These are phyloP conservation scores for Aspergillus leporis DNA, from an alignment of 495 filamentous ascomycete species.

Conservation along the genomic window DNA sequence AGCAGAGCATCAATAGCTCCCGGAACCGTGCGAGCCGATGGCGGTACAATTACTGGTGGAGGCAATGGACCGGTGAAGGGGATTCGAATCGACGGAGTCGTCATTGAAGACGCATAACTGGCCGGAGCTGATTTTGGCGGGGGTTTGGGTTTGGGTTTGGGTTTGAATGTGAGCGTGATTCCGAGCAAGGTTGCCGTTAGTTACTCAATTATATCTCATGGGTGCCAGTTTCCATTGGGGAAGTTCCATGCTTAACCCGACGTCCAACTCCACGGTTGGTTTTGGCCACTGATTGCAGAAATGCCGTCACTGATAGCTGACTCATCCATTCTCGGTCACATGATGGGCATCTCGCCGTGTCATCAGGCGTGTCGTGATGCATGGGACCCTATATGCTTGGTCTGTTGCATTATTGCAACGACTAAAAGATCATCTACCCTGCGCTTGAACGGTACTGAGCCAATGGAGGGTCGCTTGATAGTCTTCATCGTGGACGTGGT, in stretches of 20 bases:
- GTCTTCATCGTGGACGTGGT: not conserved
- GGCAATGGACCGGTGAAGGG: constrained; percentile 86
- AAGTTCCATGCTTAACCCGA: no score
- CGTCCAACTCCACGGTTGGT: no score
- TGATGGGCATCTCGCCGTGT: no score
- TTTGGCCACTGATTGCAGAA: no score
- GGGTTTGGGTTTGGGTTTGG: no score
- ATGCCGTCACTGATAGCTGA: constrained; percentile 3
- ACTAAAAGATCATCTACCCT: not conserved
- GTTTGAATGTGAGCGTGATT: not conserved
- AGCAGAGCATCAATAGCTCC: constrained; percentile 77
- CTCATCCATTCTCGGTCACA: not conserved
- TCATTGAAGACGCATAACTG: constrained; percentile 51
- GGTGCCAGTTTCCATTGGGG: not conserved
- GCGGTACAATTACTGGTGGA: constrained; percentile 72
- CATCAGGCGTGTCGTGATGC: not conserved
- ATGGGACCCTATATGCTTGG: not conserved
- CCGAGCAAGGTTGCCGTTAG: not conserved
- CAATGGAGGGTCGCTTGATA: not conserved
- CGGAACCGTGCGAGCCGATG: constrained; percentile 62
- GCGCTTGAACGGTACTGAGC: not conserved
- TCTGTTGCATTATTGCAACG: no score
- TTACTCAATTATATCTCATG: not conserved
- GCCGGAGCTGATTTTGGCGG: not conserved
- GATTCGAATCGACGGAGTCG: constrained; percentile 76